phyloP scores from a whole-genome alignment of 495 filamentous ascomycete species.

The Jackrogersella minutella region DNA sequence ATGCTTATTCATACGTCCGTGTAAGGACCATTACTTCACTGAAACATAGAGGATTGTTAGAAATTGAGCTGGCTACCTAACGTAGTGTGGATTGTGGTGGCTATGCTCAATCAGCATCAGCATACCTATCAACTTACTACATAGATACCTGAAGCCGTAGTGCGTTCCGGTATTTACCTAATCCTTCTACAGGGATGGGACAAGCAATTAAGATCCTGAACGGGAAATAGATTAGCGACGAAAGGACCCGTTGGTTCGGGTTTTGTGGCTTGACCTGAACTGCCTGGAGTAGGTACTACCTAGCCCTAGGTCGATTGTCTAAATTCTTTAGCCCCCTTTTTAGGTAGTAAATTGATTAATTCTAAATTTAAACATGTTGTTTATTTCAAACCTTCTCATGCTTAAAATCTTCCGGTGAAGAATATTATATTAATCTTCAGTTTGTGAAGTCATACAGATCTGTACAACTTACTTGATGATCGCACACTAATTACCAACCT shows the following conservation, averaged over 20 bases:
- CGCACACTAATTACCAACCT: too few species aligned
- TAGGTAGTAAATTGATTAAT: background rate
- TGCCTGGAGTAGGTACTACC: too few species aligned
- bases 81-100: too few species aligned
- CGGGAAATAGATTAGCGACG: background rate
- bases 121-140: too few species aligned
- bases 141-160: too few species aligned
- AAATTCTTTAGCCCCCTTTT: background rate
- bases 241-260: background rate
- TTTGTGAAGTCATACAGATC: too few species aligned
- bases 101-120: too few species aligned
- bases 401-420: background rate
- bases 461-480: too few species aligned
- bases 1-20: background rate
- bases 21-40: background rate
- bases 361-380: background rate
- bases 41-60: too few species aligned
- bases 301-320: background rate
- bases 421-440: background rate
- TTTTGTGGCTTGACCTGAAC: conserved; percentile 2
- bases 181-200: conserved; percentile 1
- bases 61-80: too few species aligned
- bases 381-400: background rate
- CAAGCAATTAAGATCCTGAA: background rate
- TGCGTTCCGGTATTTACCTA: background rate